A percentile compares a stretch with the other conserved stretches of the same genome.
Conservation (phyloP, 371 early-diverging fungal genomes). For the Circinella umbellata region DNA sequence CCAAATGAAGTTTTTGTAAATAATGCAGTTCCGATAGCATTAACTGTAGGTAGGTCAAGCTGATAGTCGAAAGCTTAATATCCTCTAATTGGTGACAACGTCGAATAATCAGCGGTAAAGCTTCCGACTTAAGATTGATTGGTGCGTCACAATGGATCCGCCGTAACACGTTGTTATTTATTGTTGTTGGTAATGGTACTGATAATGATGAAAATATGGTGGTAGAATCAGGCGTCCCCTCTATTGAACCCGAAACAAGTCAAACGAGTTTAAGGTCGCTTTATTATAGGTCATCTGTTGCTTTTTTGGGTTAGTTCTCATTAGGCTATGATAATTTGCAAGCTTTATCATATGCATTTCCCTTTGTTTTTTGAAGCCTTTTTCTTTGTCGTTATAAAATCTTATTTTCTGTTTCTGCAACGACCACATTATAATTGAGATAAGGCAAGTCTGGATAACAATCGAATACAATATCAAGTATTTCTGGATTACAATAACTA, state of each 20-base stretch:
- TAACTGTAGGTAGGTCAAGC: not conserved
- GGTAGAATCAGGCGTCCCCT: not conserved
- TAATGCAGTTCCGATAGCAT: not conserved
- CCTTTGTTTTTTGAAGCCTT: no score
- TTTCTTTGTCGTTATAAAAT: no score
- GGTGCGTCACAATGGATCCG: not conserved
- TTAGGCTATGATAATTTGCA: not conserved
- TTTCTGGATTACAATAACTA: not conserved
- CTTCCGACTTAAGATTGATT: not conserved
- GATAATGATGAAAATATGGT: not conserved
- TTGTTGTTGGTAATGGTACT: no score
- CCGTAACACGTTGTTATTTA: not conserved
- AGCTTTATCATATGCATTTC: not conserved
- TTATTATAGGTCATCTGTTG: not conserved
- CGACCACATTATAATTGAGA: not conserved
- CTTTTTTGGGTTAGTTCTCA: not conserved
- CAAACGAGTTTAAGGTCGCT: not conserved
- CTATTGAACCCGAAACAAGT: not conserved
- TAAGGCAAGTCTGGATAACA: not conserved
- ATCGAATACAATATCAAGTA: not conserved
- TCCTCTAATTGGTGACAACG: not conserved
- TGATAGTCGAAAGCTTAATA: not conserved
- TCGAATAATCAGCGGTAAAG: not conserved
- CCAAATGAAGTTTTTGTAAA: not conserved
- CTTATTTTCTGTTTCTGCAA: not conserved